These are phyloP conservation scores for Podospora didyma DNA, from an alignment of 495 filamentous ascomycete species.

Conservation along the genomic window DNA sequence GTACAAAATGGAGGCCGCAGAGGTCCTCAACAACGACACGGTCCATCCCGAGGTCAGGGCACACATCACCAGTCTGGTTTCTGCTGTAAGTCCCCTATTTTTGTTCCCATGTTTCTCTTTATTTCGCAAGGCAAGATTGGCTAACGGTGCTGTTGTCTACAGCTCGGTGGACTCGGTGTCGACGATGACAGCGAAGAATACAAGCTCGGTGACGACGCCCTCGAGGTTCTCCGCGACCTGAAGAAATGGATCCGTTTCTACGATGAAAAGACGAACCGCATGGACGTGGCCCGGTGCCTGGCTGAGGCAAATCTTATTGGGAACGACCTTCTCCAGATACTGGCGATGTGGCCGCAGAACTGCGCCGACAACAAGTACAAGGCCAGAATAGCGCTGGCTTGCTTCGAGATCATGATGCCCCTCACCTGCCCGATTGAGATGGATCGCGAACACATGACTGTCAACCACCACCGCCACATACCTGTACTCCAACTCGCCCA, in stretches of 20 bases:
- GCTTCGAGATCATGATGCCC: conserved; percentile 87
- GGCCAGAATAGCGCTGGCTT: conserved; percentile 67
- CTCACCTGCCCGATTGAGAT: conserved; percentile 93
- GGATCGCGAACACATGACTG: conserved; percentile 70
- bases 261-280: conserved; percentile 88
- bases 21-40: conserved; percentile 46
- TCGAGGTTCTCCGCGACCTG: conserved; percentile 87
- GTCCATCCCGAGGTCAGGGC: conserved; percentile 87
- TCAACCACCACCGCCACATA: conserved; percentile 87
- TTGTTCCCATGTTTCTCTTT: not conserved
- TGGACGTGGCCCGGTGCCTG: conserved; percentile 91
- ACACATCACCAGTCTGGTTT: conserved; percentile 86
- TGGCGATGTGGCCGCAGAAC: conserved; percentile 71
- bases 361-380: conserved; percentile 71
- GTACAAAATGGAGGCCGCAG: conserved; percentile 46
- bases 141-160: not conserved
- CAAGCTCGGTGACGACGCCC: conserved; percentile 85
- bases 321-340: conserved; percentile 84
- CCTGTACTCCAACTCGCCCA: conserved; percentile 87
- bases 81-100: conserved; percentile 62
- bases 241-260: conserved; percentile 92
- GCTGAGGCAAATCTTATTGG: conserved; percentile 90
- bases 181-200: conserved; percentile 79
- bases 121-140: not conserved
- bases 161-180: conserved; percentile 84